Base-by-base conservation (phyloP, 345 rosid genomes). In the Salix caprea region DNA sequence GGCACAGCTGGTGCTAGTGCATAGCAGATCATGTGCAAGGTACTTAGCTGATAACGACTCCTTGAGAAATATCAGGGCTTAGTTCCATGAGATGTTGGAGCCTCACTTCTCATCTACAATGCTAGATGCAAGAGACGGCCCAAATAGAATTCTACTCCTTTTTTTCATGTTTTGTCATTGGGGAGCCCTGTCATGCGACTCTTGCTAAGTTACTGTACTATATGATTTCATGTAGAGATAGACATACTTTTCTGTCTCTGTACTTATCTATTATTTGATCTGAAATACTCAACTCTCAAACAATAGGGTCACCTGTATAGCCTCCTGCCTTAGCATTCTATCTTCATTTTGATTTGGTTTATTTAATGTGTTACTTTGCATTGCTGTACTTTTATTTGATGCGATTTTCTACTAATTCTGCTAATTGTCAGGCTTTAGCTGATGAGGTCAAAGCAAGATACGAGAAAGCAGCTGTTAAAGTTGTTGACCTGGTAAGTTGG, bases 361-460 rank as follows among this genome's bases (percentile, higher is more conserved):
- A 13, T 36, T 8, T 14, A 19, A 28, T 66, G 12, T 5, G 26
- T 30, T 30, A 9, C 24, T 40, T 34, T 48, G 70, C 46, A 5
- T 69, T 15, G 13, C n/a, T 71, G 42, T 32, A n/a, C 69, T 71
- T n/a, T 70, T 62, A 16, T 28, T 67, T 4, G 21, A 7, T 8
- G 13, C 7, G 34, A 12, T 21, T 10, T 6, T 67, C 9, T 8
- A 15, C 5, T 42, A 11, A 40, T 30, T 15, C 16, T 50, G 15
- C 62, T 71, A 40, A 28, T 46, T 70, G 14, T 36, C 26, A 81
- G 84, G 80, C 84, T 48, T 73, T 81, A 52, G 77, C 77, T n/a
- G 84, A 81, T 71, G 84, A 81, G 80, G 69, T 77, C 56, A 81
- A 81, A 66, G 84, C 84, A 71, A 73, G 80, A 69, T 81, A 81